phyloP scores from a whole-genome alignment of 306 rosid species.

The Macrotyloma uniflorum region DNA sequence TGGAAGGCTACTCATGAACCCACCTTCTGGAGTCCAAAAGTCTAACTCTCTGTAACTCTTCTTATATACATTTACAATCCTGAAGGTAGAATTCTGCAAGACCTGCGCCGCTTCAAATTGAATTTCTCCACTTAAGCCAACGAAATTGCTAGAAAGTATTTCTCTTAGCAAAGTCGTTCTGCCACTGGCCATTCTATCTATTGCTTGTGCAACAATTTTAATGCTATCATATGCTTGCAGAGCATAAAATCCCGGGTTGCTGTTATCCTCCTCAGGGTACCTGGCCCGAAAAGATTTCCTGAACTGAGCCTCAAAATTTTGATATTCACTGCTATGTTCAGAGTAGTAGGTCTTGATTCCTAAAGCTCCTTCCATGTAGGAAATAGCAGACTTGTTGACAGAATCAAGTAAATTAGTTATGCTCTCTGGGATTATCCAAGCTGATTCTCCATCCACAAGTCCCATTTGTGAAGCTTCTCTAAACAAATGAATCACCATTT shows the following conservation, averaged over 20 bases:
- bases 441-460: conserved; percentile 60
- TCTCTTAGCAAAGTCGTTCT: conserved; percentile 16
- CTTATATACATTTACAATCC: conserved; percentile 59
- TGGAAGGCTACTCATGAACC: conserved; percentile 38
- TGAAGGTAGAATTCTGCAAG: conserved; percentile 38
- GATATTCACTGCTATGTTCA: conserved; percentile 42
- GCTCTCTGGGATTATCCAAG: conserved; percentile 71
- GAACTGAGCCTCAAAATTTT: conserved; percentile 47
- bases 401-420: conserved; percentile 56
- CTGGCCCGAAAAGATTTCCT: conserved; percentile 35
- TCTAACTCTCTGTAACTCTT: conserved; percentile 54
- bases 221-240: conserved; percentile 69
- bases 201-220: conserved; percentile 49
- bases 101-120: conserved; percentile 49
- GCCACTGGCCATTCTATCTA: conserved; percentile 33
- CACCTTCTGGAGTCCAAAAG: conserved; percentile 53
- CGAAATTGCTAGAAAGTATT: conserved; percentile 43
- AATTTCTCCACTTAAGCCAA: conserved; percentile 67
- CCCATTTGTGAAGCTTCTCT: conserved; percentile 58
- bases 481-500: conserved; percentile 59
- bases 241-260: conserved; percentile 59
- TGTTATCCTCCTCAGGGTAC: conserved; percentile 52
- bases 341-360: conserved; percentile 65
- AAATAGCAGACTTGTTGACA: conserved; percentile 45
- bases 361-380: conserved; percentile 65